Evolutionary conservation across 441 rosid species (phyloP).

Genomic region (Syzygium syzygioides): DNA sequence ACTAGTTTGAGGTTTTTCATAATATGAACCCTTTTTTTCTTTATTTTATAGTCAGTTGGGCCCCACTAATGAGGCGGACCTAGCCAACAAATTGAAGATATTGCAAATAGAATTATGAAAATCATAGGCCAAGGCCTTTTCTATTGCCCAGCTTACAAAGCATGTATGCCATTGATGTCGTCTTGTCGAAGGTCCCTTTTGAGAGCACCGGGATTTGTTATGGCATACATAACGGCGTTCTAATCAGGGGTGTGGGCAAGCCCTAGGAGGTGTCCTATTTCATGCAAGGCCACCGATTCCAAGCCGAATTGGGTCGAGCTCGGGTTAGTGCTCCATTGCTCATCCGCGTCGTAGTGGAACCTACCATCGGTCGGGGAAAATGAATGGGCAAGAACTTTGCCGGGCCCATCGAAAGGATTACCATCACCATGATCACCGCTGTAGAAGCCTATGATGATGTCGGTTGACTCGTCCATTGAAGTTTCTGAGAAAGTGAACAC

Average conservation of each 20-base stretch:
- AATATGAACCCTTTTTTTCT: too few relatives aligned
- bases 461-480: background rate
- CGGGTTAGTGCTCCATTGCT: conserved; percentile 1
- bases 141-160: background rate
- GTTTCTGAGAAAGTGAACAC: conserved; percentile 13
- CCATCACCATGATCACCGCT: conserved; percentile 10
- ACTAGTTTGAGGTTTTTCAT: too few relatives aligned
- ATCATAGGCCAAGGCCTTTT: background rate
- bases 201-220: background rate
- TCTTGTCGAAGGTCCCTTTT: conserved; percentile 7
- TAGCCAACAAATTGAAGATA: too few relatives aligned
- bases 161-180: conserved; percentile 14
- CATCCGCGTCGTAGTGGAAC: conserved; percentile 13
- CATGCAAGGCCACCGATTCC: conserved; percentile 19
- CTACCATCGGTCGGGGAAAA: conserved; percentile 1
- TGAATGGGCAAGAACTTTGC: conserved; percentile 8
- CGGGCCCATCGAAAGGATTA: background rate
- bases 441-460: conserved; percentile 12
- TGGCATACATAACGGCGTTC: conserved; percentile 6
- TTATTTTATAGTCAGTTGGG: too few relatives aligned
- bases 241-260: conserved; percentile 5
- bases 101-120: background rate
- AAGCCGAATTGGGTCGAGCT: background rate
- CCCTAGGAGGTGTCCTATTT: conserved; percentile 22
- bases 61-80: too few relatives aligned